phyloP scores from a whole-genome alignment of 306 rosid species.

The Sicyos edulis region DNA sequence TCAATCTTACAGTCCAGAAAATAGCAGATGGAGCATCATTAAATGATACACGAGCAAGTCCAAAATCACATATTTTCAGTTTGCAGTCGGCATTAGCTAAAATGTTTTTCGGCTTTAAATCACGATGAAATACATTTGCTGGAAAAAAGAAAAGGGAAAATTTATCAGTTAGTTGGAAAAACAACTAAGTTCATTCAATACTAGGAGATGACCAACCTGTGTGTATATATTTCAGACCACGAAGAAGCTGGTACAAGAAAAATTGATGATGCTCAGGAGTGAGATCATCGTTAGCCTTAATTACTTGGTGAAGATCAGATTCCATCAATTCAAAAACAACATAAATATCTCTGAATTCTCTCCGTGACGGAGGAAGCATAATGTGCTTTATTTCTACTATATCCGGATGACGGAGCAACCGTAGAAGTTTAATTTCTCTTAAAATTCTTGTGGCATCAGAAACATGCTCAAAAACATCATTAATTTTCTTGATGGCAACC shows the following conservation, averaged over 20 bases:
- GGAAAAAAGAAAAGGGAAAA: slow-evolving; percentile 30
- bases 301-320: slow-evolving; percentile 96
- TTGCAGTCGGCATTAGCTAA: slow-evolving; percentile 99
- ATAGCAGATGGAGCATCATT: slow-evolving; percentile 94
- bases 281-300: slow-evolving; percentile 95
- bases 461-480: slow-evolving; percentile 96
- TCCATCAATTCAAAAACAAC: slow-evolving; percentile 98
- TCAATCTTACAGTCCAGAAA: slow-evolving; percentile 90
- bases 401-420: slow-evolving; percentile 94
- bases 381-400: slow-evolving; percentile 89
- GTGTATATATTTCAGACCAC: slow-evolving; percentile 85
- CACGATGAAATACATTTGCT: slow-evolving; percentile 99
- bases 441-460: slow-evolving; percentile 94
- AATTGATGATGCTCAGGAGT: slow-evolving; percentile 91
- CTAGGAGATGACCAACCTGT: slow-evolving; percentile 49
- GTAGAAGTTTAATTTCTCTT: slow-evolving; percentile 90
- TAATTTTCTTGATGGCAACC: slow-evolving; percentile 92
- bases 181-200: slow-evolving; percentile 16
- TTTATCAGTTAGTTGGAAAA: slow-evolving; percentile 19
- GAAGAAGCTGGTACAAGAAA: slow-evolving; percentile 96
- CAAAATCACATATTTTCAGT: slow-evolving; percentile 94
- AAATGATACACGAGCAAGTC: slow-evolving; percentile 97
- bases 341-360: slow-evolving; percentile 90
- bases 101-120: slow-evolving; percentile 93
- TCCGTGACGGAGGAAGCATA: slow-evolving; percentile 94